phyloP scores from a whole-genome alignment of 2,329 filamentous ascomycete species.

The Cladophialophora bantiana region DNA sequence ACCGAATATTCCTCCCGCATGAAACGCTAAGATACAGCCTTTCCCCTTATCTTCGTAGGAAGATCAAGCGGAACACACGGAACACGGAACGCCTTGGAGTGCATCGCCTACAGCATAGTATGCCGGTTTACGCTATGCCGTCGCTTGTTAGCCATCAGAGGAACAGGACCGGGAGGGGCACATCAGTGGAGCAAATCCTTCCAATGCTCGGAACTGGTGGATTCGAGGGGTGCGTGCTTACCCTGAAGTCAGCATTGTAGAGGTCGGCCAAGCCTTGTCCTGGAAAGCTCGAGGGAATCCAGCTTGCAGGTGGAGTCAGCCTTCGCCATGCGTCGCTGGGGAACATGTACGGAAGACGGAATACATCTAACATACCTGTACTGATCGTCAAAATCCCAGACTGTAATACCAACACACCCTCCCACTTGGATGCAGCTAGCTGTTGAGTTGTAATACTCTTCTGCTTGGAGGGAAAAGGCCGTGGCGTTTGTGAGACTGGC shows the following conservation, averaged over 20 bases:
- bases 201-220: not conserved
- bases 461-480: slow-evolving; percentile 43
- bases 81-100: slow-evolving; percentile 38
- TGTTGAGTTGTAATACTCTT: slow-evolving; percentile 45
- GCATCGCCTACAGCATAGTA: slow-evolving; percentile 48
- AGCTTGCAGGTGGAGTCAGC: slow-evolving; percentile 42
- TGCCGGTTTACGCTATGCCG: slow-evolving; percentile 54
- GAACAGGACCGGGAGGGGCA: not conserved
- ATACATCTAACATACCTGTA: slow-evolving; percentile 39
- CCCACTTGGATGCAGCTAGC: slow-evolving; percentile 44
- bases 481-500: slow-evolving; percentile 37
- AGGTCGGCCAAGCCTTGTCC: slow-evolving; percentile 53
- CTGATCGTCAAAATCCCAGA: slow-evolving; percentile 55
- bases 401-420: slow-evolving; percentile 47
- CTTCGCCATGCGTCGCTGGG: not conserved
- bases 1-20: not conserved
- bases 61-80: slow-evolving; percentile 36
- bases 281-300: slow-evolving; percentile 53
- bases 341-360: not conserved
- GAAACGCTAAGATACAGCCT: not conserved
- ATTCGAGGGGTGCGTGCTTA: slow-evolving; percentile 1
- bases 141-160: not conserved
- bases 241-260: slow-evolving; percentile 54
- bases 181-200: not conserved
- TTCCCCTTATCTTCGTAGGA: not conserved